Percentiles rank a stretch among this genome's conserved stretches.
Evolutionary conservation across 208 protist genomes (phyloP).

Genomic region (Leptomonas seymouri): DNA sequence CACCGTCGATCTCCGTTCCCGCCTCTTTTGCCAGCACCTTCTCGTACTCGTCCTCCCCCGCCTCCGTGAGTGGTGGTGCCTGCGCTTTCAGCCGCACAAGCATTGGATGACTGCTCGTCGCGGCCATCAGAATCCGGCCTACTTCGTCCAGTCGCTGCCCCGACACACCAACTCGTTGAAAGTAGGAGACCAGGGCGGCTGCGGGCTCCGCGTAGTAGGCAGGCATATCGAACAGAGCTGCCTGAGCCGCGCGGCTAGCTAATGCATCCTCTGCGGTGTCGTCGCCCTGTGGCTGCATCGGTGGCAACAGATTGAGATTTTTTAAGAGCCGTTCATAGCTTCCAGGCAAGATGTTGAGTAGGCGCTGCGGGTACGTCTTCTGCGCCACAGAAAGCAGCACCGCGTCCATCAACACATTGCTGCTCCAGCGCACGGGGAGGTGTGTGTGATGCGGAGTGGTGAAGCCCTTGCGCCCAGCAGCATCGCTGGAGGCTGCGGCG

Average conservation of each 20-base stretch:
- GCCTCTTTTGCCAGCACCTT: constrained; percentile 11
- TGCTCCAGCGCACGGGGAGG: constrained; percentile 43
- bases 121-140: constrained; percentile 47
- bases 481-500: no score
- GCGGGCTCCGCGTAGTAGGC: constrained; percentile 71
- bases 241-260: not conserved
- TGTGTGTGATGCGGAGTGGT: not conserved
- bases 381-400: constrained; percentile 45
- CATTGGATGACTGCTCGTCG: constrained; percentile 58
- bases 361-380: constrained; percentile 64
- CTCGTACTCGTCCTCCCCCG: not conserved
- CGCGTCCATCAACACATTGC: constrained; percentile 45
- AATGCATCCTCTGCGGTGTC: constrained; percentile 16
- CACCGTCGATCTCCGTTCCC: not conserved
- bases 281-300: not conserved
- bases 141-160: constrained; percentile 45
- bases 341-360: constrained; percentile 65
- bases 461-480: no score
- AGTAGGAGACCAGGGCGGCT: constrained; percentile 49
- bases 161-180: constrained; percentile 40
- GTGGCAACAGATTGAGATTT: constrained; percentile 33
- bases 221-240: constrained; percentile 52
- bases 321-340: constrained; percentile 59
- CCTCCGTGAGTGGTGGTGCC: constrained; percentile 13
- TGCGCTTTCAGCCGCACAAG: constrained; percentile 73